These are phyloP conservation scores for Melaleuca quinquenervia DNA, from an alignment of 345 rosid species.

Conservation along the genomic window DNA sequence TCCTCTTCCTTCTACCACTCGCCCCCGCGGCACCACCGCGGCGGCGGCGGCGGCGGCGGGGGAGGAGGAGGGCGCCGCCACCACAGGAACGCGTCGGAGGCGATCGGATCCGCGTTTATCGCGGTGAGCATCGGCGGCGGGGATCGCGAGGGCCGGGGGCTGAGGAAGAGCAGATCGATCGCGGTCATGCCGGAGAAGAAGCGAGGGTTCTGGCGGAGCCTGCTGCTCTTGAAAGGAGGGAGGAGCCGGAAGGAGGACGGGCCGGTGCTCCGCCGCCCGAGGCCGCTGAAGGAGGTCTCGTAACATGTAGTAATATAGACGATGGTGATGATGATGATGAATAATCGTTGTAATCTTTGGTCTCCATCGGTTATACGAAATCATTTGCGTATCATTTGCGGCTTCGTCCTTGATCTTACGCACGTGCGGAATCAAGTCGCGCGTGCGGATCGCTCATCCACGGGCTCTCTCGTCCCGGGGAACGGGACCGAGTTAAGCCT, in stretches of 20 bases:
- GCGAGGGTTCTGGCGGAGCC: constrained; percentile 61
- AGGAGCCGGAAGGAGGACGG: constrained; percentile 28
- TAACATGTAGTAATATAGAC: neutral
- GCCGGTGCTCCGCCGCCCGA: neutral
- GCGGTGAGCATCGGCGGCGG: too few species aligned
- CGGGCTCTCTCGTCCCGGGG: too few species aligned
- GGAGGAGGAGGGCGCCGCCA: constrained; percentile 1
- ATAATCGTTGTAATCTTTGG: too few species aligned
- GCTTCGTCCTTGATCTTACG: too few species aligned
- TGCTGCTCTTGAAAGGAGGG: constrained; percentile 23
- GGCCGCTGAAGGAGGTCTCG: neutral
- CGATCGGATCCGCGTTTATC: neutral
- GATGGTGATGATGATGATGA: neutral
- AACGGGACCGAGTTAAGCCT: too few species aligned
- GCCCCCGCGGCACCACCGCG: constrained; percentile 6
- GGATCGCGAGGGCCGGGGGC: constrained; percentile 3
- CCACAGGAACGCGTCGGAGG: constrained; percentile 23
- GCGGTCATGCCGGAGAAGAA: constrained; percentile 34
- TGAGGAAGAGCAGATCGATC: constrained; percentile 79
- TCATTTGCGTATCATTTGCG: too few species aligned
- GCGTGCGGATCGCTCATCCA: too few species aligned
- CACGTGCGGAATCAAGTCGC: too few species aligned
- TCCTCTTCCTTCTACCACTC: neutral
- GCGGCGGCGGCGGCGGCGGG: neutral
- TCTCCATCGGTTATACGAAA: too few species aligned